Percentiles rank a stretch among this genome's conserved stretches.
These are phyloP conservation scores for Pilasporangium apinafurcum DNA, from an alignment of 352 stramenopile species.

Conservation along the genomic window DNA sequence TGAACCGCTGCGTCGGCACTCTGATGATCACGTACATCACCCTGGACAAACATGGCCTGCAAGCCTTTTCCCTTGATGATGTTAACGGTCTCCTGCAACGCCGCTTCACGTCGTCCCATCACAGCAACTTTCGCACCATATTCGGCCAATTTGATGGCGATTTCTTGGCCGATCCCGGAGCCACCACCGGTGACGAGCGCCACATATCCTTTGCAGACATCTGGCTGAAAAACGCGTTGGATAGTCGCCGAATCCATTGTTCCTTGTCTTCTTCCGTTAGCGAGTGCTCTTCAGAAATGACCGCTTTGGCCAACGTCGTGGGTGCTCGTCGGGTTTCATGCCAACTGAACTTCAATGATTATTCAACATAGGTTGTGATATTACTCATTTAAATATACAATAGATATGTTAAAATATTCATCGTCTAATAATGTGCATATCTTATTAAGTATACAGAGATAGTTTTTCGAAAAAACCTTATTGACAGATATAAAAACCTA, in stretches of 20 bases:
- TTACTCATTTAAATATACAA: too few species aligned
- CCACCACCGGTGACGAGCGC: conserved; percentile 92
- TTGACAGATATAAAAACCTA: background rate
- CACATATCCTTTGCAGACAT: conserved; percentile 60
- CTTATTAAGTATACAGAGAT: background rate
- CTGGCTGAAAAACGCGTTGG: conserved; percentile 42
- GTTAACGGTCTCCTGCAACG: conserved; percentile 83
- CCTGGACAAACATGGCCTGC: conserved; percentile 36
- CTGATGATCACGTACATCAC: conserved; percentile 87
- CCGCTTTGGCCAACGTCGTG: background rate
- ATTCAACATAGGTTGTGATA: conserved; percentile 1
- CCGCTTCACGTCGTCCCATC: conserved; percentile 89
- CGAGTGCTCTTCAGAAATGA: background rate
- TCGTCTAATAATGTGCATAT: background rate
- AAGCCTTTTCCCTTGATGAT: conserved; percentile 42
- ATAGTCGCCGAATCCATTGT: conserved; percentile 50
- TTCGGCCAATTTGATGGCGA: conserved; percentile 86
- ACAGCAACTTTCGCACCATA: conserved; percentile 91
- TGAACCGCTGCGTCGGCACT: conserved; percentile 71
- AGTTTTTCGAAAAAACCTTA: background rate
- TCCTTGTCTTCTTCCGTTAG: background rate
- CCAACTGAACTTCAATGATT: background rate
- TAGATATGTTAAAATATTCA: too few species aligned
- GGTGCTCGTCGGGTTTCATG: background rate
- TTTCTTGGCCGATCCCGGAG: conserved; percentile 93